Evolutionary conservation across 768 basidiomycete genomes (phyloP).

Genomic region (Lactarius hatsudake): DNA sequence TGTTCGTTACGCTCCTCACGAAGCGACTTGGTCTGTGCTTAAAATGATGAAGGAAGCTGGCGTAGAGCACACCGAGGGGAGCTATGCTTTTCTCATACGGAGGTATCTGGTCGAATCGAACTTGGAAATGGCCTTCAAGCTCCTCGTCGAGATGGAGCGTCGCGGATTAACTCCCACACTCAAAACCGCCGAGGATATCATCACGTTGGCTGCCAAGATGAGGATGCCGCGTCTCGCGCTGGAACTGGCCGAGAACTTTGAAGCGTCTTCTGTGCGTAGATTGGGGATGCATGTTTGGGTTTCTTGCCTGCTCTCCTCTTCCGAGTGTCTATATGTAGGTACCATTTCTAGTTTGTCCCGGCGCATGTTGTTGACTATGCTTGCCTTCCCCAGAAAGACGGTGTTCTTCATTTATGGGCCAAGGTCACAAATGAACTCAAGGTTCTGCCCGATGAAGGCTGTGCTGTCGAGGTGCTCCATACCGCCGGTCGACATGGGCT

Average conservation of each 20-base stretch:
- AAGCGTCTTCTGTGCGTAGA: conserved; percentile 50
- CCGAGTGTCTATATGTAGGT: conserved; percentile 67
- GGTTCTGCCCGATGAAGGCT: conserved; percentile 69
- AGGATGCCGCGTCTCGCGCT: conserved; percentile 66
- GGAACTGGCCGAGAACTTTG: conserved; percentile 64
- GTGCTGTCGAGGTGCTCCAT: conserved; percentile 65
- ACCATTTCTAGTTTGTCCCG: not conserved
- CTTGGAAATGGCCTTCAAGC: conserved; percentile 63
- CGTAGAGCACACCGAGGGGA: conserved; percentile 49
- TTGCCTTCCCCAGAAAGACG: conserved; percentile 54
- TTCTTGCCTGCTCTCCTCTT: conserved; percentile 61
- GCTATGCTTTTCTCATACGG: conserved; percentile 53
- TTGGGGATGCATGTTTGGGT: conserved; percentile 60
- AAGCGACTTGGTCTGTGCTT: conserved; percentile 41
- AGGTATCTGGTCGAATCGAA: conserved; percentile 47
- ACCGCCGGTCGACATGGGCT: conserved; percentile 73
- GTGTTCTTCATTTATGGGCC: conserved; percentile 62
- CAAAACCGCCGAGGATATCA: conserved; percentile 48
- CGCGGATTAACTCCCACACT: conserved; percentile 51
- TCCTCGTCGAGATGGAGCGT: conserved; percentile 55
- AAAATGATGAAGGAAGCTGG: conserved; percentile 52
- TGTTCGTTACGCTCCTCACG: conserved; percentile 30
- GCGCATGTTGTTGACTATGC: not conserved
- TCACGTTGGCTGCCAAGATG: conserved; percentile 50
- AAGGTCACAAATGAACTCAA: conserved; percentile 50